Evolutionary conservation across 305 asterid species (phyloP), one percentile per base, ranked within the genome.

Genomic region (Nicotiana rustica): DNA sequence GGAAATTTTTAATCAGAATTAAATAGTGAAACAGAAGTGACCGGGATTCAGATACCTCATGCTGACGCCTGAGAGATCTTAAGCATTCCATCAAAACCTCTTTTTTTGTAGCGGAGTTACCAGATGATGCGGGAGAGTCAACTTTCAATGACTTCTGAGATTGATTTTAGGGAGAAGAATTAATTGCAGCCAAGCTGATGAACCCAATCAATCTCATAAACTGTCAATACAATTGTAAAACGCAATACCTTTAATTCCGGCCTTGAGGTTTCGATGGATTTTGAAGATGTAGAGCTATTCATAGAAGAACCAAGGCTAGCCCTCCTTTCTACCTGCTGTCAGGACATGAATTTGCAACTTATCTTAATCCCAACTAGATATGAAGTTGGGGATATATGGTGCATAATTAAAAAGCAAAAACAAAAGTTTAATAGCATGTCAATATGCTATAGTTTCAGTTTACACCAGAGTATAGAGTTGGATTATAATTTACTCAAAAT

Each of bases 61-160:
- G 83, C 87, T 18, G 95, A 83, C 60, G 86, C 90, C 88, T 94
- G 52, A 94, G 86, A 86, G 91, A 89, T 89, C 91, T 89, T 87
- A 94, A 89, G 84, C 97, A 91, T 79, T 90, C 92, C 81, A 91
- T 87, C 91, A 93, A 84, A 75, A 73, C 83, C 64, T 91, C 92
- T 61, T 66, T 84, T 62, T 81, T 79, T 73, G 87, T 78, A 66
- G 86, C 80, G 62, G 65, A 84, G 31, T 78, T 85, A 70, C 77
- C 88, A 31, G 89, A 88, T 67, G 73, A 81, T 47, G 75, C 41
- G 69, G 75, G 73, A 82, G 87, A 77, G n/a, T 88, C 89, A 31
- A 67, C 90, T 56, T 64, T 67, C 73, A 67, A 41, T 57, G 76
- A 82, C 59, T 84, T 86, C 91, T 91, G 84, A 85, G 80, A 7